These are phyloP conservation scores for Trichomonas tenax DNA, from an alignment of 208 protist genomes.

Conservation along the genomic window DNA sequence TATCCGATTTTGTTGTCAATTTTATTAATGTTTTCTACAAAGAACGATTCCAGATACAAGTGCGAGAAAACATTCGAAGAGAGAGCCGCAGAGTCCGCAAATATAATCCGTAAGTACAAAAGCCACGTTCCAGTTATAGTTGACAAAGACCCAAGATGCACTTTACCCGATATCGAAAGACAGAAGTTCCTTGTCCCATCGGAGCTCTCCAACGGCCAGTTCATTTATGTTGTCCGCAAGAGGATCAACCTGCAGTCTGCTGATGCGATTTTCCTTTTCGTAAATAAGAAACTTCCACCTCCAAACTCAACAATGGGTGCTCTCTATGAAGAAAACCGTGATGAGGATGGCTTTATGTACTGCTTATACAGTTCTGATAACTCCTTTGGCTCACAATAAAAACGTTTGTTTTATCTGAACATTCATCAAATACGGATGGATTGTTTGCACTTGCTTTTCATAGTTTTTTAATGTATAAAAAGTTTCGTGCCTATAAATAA, in stretches of 20 bases:
- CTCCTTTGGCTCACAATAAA: background rate
- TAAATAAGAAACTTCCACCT: slow-evolving; percentile 4
- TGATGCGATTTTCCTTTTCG: background rate
- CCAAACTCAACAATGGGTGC: background rate
- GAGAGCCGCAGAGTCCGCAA: background rate
- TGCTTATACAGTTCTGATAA: slow-evolving; percentile 5
- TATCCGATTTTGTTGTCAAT: no score
- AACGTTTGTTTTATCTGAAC: background rate
- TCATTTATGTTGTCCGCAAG: slow-evolving; percentile 2
- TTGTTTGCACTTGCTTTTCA: no score
- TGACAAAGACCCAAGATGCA: slow-evolving; percentile 23
- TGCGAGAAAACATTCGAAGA: background rate
- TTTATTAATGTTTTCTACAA: background rate
- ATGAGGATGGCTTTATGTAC: slow-evolving; percentile 24
- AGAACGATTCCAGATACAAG: background rate
- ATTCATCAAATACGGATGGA: no score
- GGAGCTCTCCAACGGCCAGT: background rate
- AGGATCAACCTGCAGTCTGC: background rate
- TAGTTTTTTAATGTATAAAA: no score
- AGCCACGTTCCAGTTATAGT: background rate
- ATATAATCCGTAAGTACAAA: background rate
- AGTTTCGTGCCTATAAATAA: no score
- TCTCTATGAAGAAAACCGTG: background rate
- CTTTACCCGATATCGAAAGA: slow-evolving; percentile 10
- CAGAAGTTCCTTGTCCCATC: slow-evolving; percentile 12